phyloP scores from a whole-genome alignment of 2,329 filamentous ascomycete species.

The Penicillium hordei region DNA sequence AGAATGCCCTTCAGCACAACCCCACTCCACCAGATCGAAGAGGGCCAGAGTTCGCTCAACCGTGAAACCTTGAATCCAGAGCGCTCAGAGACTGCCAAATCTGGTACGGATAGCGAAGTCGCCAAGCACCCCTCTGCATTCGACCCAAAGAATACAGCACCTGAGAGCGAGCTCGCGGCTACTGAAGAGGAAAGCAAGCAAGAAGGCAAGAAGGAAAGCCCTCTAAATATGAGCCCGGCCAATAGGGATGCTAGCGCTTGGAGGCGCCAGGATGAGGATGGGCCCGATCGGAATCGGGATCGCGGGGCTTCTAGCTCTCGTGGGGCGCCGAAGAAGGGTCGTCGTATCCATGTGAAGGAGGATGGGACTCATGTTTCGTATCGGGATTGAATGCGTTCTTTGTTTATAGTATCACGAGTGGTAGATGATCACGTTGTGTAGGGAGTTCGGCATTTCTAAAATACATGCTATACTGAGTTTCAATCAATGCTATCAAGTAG shows the following conservation, averaged over 20 bases:
- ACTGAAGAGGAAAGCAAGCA: conserved; percentile 41
- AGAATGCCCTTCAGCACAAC: conserved; percentile 11
- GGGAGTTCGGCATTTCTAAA: background rate
- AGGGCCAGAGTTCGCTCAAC: conserved; percentile 36
- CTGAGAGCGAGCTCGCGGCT: conserved; percentile 54
- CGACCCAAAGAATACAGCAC: conserved; percentile 65
- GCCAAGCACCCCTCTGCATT: conserved; percentile 65
- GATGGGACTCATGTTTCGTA: conserved; percentile 27
- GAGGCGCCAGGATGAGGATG: conserved; percentile 46
- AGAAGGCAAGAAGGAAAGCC: conserved; percentile 46
- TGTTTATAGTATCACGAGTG: background rate
- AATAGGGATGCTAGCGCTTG: conserved; percentile 59
- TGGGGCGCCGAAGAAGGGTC: conserved; percentile 39
- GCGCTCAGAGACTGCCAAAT: conserved; percentile 66
- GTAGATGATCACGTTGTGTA: conserved; percentile 3
- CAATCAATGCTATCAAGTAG: background rate
- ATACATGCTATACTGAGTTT: background rate
- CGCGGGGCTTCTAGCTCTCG: conserved; percentile 41
- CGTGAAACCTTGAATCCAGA: conserved; percentile 65
- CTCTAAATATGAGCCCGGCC: conserved; percentile 60
- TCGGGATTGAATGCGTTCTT: conserved; percentile 7
- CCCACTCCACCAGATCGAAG: conserved; percentile 11
- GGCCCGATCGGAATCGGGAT: conserved; percentile 41
- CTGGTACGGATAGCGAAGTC: conserved; percentile 63
- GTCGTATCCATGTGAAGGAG: conserved; percentile 28